A percentile compares a stretch with the other conserved stretches of the same genome.
phyloP scores from a whole-genome alignment of 2,329 filamentous ascomycete genomes.

The Shiraia bambusicola region DNA sequence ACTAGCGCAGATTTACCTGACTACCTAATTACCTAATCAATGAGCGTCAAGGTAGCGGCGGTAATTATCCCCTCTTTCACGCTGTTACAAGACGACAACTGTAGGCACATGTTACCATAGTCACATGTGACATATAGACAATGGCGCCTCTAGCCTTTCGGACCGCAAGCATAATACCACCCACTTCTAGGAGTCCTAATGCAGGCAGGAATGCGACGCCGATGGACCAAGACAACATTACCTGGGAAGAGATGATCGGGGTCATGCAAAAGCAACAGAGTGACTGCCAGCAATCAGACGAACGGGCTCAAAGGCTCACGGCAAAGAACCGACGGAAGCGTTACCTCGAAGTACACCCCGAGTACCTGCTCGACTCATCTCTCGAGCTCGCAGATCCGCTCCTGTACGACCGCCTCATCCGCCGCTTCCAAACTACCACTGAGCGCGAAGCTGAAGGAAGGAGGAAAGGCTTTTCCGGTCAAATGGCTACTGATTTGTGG shows the following conservation, averaged over 20 bases:
- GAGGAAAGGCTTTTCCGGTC: constrained; percentile 74
- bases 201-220: neutral
- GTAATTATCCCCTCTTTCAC: too few relatives aligned
- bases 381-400: constrained; percentile 72
- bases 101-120: too few relatives aligned
- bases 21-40: too few relatives aligned
- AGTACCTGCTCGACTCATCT: constrained; percentile 65
- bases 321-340: constrained; percentile 76
- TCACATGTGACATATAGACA: neutral
- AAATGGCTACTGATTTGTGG: constrained; percentile 74
- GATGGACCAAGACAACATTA: too few relatives aligned
- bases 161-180: constrained; percentile 18
- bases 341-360: constrained; percentile 71
- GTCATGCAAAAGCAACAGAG: neutral
- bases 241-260: too few relatives aligned
- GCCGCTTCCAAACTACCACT: constrained; percentile 70
- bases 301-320: constrained; percentile 47
- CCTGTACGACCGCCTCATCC: constrained; percentile 78
- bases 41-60: too few relatives aligned
- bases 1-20: constrained; percentile 19
- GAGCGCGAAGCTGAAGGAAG: constrained; percentile 75
- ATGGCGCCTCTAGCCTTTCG: constrained; percentile 32
- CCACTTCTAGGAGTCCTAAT: constrained; percentile 4
- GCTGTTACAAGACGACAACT: too few relatives aligned
- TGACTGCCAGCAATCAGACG: constrained; percentile 16